Base-by-base conservation (phyloP, 768 basidiomycete species). In the Hygrophoropsis aurantiaca region DNA sequence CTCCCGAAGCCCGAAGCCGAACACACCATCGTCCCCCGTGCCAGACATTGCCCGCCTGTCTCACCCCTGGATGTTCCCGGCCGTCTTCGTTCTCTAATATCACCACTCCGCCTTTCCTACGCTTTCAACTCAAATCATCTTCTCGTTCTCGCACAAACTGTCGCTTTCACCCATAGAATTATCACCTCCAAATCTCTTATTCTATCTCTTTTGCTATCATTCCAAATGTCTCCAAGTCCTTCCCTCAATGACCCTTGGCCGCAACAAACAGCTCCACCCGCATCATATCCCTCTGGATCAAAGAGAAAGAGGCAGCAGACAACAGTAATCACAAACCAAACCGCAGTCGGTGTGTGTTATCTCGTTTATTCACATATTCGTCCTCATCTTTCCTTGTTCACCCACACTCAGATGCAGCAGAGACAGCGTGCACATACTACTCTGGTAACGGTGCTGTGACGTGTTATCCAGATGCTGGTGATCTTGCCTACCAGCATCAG, bases 361-460 rank as follows among this genome's bases (percentile, higher is more conserved):
- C 50, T 40, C 46, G 44, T 46, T 44, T 38, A 8, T 16, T 38
- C 33, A 36, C 37, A 20, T 41, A n/a, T 46, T 35, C 11, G 42
- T 43, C 43, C 21, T 40, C 2, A 9, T 39, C 15, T 53, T 60
- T n/a, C 53, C 42, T 15, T 30, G 50, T 18, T 44, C 25, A 27
- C 43, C 51, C 49, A 46, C 44, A 40, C 27, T 38, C 20, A 74
- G 65, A 40, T 1, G 44, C 48, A 16, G 87, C 87, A 7, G 58
- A 68, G 57, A 35, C 27, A 5, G 40, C 72, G 47, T 90, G 87
- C 58, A 57, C 84, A 59, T 23, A 78, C 39, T 59, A 65, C 49
- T 81, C 84, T 19, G 81, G 81, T 51, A 94, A 94, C 70, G 65
- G 79, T 40, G 72, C 90, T 50, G 74, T 84, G 35, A 88, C 90